Conservation (phyloP, 2,329 filamentous ascomycete species). For the Pseudonectria buxi region DNA sequence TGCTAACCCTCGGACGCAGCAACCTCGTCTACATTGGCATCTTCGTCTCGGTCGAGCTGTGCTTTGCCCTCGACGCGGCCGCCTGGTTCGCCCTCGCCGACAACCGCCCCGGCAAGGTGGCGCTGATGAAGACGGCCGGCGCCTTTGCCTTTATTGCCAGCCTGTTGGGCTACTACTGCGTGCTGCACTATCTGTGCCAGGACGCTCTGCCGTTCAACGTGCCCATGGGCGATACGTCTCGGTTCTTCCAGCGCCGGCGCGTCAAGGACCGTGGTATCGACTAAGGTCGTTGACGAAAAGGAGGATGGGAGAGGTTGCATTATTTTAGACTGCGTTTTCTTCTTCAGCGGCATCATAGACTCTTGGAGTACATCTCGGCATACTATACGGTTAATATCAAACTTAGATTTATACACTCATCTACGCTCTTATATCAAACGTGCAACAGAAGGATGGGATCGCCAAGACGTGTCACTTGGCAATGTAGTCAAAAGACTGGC, state of each 20-base stretch:
- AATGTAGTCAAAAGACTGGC: no score
- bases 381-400: no score
- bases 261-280: neutral
- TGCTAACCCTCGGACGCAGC: slow-evolving; percentile 6
- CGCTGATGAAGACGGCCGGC: slow-evolving; percentile 15
- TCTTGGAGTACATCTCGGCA: no score
- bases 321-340: no score
- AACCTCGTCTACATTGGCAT: slow-evolving; percentile 22
- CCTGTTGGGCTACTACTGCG: slow-evolving; percentile 19
- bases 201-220: slow-evolving; percentile 18
- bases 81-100: slow-evolving; percentile 20
- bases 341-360: no score
- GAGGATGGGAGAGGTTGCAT: no score
- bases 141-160: slow-evolving; percentile 21
- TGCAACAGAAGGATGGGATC: no score
- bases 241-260: slow-evolving; percentile 8
- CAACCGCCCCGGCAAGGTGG: slow-evolving; percentile 9
- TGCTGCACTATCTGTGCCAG: slow-evolving; percentile 18
- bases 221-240: slow-evolving; percentile 18
- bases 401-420: no score
- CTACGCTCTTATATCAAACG: no score
- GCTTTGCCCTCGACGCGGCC: slow-evolving; percentile 17
- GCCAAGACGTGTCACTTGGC: no score
- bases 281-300: no score
- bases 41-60: slow-evolving; percentile 19